These are phyloP conservation scores for Coemansia sp. DNA, from an alignment of 192 early-diverging fungal species.

Conservation along the genomic window DNA sequence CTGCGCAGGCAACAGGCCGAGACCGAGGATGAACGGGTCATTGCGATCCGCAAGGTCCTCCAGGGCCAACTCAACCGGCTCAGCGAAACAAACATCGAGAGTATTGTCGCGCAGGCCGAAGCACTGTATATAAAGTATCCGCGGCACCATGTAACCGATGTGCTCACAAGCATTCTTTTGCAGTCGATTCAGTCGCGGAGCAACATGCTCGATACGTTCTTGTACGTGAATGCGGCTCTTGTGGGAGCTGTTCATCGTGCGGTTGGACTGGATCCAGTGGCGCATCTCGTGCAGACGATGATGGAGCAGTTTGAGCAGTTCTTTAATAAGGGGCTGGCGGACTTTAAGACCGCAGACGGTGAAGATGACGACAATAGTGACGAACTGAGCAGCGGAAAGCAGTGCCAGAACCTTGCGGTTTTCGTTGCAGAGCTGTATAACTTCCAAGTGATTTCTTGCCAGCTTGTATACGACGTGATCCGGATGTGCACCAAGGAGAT, in stretches of 20 bases:
- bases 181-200: conserved; percentile 76
- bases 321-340: conserved; percentile 42
- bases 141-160: conserved; percentile 77
- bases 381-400: conserved; percentile 58
- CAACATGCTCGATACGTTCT: conserved; percentile 88
- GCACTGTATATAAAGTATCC: conserved; percentile 65
- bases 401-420: conserved; percentile 77
- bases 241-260: conserved; percentile 76
- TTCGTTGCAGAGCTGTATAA: conserved; percentile 85
- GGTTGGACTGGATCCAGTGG: conserved; percentile 84
- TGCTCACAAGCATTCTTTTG: conserved; percentile 74
- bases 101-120: conserved; percentile 79
- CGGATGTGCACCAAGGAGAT: conserved; percentile 67
- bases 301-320: conserved; percentile 69
- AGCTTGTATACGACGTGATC: conserved; percentile 87
- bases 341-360: conserved; percentile 19
- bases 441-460: conserved; percentile 81
- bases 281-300: conserved; percentile 72
- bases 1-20: conserved; percentile 67
- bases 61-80: conserved; percentile 87
- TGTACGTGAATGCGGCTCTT: conserved; percentile 85
- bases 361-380: conserved; percentile 46
- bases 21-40: conserved; percentile 63
- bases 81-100: conserved; percentile 89
- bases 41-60: conserved; percentile 72